Percentiles rank a stretch among this genome's conserved stretches.
These are phyloP conservation scores for Hypocreales sp. DNA, from an alignment of 2,329 filamentous ascomycete species.

Conservation along the genomic window DNA sequence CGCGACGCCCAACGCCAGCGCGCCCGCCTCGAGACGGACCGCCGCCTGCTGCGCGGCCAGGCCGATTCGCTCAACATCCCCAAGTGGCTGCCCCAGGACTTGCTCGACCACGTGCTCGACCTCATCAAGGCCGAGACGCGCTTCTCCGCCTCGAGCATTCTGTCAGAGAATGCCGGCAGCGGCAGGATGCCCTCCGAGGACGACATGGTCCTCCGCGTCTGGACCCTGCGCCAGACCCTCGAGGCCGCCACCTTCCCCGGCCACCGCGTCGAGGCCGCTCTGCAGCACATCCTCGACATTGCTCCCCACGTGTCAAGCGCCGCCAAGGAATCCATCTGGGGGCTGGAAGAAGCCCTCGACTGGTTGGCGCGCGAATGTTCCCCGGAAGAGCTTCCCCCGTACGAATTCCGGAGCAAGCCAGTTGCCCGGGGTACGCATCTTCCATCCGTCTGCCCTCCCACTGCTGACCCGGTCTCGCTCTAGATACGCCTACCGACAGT, in stretches of 20 bases:
- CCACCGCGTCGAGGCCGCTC: slow-evolving; percentile 43
- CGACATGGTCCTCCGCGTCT: slow-evolving; percentile 63
- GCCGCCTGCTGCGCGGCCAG: slow-evolving; percentile 64
- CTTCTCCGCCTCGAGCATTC: slow-evolving; percentile 35
- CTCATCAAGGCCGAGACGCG: slow-evolving; percentile 52
- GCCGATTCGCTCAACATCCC: slow-evolving; percentile 55
- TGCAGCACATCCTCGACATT: slow-evolving; percentile 53
- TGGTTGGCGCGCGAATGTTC: slow-evolving; percentile 74
- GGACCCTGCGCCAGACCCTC: slow-evolving; percentile 68
- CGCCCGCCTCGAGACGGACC: slow-evolving; percentile 68
- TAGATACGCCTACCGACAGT: slow-evolving; percentile 34
- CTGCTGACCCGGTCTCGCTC: slow-evolving; percentile 3
- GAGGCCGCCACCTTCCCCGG: slow-evolving; percentile 51
- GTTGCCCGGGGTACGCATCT: slow-evolving; percentile 19
- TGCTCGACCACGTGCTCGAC: slow-evolving; percentile 63
- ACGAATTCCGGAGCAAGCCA: slow-evolving; percentile 32
- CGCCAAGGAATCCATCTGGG: slow-evolving; percentile 59
- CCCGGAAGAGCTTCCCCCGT: slow-evolving; percentile 54
- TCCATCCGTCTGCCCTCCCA: background rate
- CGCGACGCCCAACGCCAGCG: slow-evolving; percentile 67
- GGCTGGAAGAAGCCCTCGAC: slow-evolving; percentile 73
- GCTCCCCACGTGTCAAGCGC: slow-evolving; percentile 42
- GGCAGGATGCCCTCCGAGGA: slow-evolving; percentile 54
- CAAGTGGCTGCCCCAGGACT: slow-evolving; percentile 68
- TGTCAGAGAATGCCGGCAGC: slow-evolving; percentile 24